A percentile compares a stretch with the other conserved stretches of the same genome.
phyloP scores from a whole-genome alignment of 73 alveolate genomes.

The Paramecium pentaurelia region DNA sequence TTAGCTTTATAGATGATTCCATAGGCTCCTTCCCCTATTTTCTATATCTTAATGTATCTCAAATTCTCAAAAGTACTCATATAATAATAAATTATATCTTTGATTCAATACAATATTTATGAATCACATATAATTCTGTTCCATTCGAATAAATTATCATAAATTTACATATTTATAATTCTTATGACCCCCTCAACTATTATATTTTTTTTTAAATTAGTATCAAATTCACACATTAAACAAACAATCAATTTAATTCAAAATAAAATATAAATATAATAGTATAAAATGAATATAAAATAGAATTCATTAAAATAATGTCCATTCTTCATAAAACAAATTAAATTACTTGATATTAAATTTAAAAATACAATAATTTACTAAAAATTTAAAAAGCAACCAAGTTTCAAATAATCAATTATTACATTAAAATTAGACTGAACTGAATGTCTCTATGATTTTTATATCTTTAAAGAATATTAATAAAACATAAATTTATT shows the following conservation, averaged over 20 bases:
- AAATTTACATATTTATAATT: neutral
- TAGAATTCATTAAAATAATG: neutral
- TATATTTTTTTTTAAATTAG: neutral
- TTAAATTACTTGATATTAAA: neutral
- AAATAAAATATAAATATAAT: neutral
- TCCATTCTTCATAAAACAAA: neutral
- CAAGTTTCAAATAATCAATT: neutral
- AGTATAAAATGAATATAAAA: neutral
- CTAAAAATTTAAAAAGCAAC: neutral
- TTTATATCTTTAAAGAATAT: neutral
- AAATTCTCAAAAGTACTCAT: neutral
- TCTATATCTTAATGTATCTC: constrained; percentile 31
- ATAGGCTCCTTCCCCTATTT: constrained; percentile 53
- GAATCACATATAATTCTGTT: neutral
- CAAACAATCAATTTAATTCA: neutral
- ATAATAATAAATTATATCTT: neutral
- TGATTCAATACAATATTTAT: neutral
- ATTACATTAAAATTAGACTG: neutral
- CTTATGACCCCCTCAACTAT: neutral
- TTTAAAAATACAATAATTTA: neutral
- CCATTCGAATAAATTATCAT: neutral
- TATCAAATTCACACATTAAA: neutral
- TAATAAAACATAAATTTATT: neutral
- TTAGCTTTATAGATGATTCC: constrained; percentile 32
- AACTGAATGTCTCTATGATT: neutral